Base-by-base conservation (phyloP, 192 early-diverging fungal species). In the Backusella psychrophila region DNA sequence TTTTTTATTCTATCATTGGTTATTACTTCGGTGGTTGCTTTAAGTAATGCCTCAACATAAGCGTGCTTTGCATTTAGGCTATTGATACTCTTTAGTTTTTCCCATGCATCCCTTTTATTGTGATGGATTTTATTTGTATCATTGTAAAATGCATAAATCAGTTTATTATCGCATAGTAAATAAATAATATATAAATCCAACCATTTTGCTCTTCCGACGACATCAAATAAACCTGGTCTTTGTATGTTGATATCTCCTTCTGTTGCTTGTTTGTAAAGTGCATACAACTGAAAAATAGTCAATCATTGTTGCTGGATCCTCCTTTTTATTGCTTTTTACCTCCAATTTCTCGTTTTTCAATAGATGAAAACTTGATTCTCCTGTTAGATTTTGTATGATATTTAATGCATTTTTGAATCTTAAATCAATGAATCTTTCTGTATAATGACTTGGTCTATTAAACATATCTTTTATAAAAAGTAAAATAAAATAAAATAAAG, bases 221-320 rank as follows among this genome's bases (percentile, higher is more conserved):
- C 78, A 75, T 87, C 86, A 74, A 76, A 87, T 31, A 87, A 39
- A 5, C 80, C 78, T 0, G 86, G 86, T 14, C 86, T n/a, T 31
- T 83, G 74, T 12, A 79, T 84, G 59, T 71, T 74, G 8, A 81
- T 77, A 66, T 78, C 70, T 0, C 86, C 86, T 36, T 76, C 42
- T 11, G 85, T 81, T 29, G 80, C 83, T 77, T 87, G 86, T 36
- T 87, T 87, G 72, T 87, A 86, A 12, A 84, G 68, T 3, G 80
- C 84, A 81, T 87, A 87, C 23, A 87, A 72, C 84, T 87, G 36
- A 49, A 36, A 21, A 41, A 3, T 35, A 21, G 23, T 46, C 35
- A 23, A 35, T 65, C 11, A n/a, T 6, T 12, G 12, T 42, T 34
- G 9, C 19, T 39, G 17, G 1, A n/a, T 29, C 29, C 7, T 9